Evolutionary conservation across 148 eudicot species (phyloP).

Genomic region (Dianthus caryophyllus): DNA sequence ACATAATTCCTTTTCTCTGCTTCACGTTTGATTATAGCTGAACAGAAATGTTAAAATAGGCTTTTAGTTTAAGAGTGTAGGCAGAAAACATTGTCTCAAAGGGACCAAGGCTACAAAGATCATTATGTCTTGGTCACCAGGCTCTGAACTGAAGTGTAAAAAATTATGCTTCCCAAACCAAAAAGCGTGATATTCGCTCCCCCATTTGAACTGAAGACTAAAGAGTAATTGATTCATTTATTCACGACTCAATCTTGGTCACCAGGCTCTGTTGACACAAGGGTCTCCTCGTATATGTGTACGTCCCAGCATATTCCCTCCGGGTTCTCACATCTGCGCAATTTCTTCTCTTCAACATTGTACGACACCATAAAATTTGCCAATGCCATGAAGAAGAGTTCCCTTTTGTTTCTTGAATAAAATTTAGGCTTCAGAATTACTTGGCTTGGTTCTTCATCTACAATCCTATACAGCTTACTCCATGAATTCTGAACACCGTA

Average conservation of each 20-base stretch:
- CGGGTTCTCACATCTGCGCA: background rate
- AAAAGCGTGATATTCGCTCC: background rate
- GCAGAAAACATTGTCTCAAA: no score
- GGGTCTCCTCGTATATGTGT: conserved; percentile 8
- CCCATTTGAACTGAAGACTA: background rate
- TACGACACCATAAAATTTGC: background rate
- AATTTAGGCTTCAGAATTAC: background rate
- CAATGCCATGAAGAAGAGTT: background rate
- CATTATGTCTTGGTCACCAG: no score
- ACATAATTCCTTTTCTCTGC: no score
- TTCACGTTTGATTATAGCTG: no score
- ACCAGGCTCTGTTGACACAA: background rate
- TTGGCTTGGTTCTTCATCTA: background rate
- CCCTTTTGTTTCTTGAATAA: conserved; percentile 1
- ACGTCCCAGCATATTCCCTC: background rate
- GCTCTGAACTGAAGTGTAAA: no score
- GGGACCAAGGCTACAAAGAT: no score
- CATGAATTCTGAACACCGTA: conserved; percentile 10
- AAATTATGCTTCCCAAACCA: no score
- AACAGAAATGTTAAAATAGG: no score
- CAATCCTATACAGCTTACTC: conserved; percentile 7
- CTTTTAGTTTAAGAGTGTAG: no score
- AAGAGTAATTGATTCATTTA: background rate
- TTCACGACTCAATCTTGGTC: background rate
- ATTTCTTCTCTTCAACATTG: conserved; percentile 3